These are phyloP conservation scores for Mortierella sp. DNA, from an alignment of 371 early-diverging fungal species.

Conservation along the genomic window DNA sequence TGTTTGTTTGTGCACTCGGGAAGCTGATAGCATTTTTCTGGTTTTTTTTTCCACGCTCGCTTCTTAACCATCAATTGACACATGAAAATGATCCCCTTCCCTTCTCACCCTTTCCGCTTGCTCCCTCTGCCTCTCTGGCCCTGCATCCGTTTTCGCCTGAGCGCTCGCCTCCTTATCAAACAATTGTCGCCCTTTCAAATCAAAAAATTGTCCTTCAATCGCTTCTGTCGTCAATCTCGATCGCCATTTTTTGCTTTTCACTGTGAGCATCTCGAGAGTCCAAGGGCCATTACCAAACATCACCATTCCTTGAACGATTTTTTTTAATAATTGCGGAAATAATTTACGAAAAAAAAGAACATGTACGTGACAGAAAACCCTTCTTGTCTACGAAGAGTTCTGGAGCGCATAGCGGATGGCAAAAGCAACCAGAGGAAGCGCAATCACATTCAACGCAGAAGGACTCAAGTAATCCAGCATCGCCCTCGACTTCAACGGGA, in stretches of 20 bases:
- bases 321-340: not conserved
- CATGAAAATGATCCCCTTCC: not conserved
- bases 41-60: constrained; percentile 12
- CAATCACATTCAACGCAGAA: constrained; percentile 30
- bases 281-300: too few species aligned
- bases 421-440: constrained; percentile 39
- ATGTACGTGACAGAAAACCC: not conserved
- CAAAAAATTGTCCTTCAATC: too few species aligned
- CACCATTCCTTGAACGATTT: not conserved
- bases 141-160: constrained; percentile 6
- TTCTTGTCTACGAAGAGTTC: constrained; percentile 13
- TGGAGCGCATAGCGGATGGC: constrained; percentile 33
- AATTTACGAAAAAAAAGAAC: not conserved
- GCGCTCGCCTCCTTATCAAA: not conserved
- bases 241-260: too few species aligned
- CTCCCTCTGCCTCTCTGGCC: not conserved
- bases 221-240: too few species aligned
- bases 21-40: not conserved
- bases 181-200: not conserved
- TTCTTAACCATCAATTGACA: not conserved
- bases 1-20: too few species aligned
- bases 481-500: constrained; percentile 40
- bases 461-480: constrained; percentile 39
- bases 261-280: too few species aligned
- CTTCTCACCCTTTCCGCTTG: not conserved